Conservation (phyloP, 139 green algal species). For the Yamagishiella unicocca region DNA sequence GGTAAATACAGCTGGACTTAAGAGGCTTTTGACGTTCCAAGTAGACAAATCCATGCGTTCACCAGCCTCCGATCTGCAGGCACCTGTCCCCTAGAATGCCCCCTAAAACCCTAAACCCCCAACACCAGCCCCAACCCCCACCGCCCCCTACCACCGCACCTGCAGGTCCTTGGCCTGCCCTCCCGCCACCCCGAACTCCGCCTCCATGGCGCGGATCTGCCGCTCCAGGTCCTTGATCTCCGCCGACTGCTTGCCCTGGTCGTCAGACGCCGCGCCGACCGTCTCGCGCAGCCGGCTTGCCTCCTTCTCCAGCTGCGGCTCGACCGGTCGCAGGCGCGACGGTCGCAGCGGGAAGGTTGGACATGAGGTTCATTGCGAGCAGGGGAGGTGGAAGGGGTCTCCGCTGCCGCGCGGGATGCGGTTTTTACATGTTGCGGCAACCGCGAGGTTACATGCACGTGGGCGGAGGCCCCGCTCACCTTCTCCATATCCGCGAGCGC, state of each 20-base stretch:
- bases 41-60: too few species aligned
- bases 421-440: too few species aligned
- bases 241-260: neutral
- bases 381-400: neutral
- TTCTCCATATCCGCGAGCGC: constrained; percentile 72
- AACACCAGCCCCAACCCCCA: neutral
- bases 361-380: too few species aligned
- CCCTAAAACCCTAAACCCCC: too few species aligned
- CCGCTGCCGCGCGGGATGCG: too few species aligned
- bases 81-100: too few species aligned
- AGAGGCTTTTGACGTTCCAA: too few species aligned
- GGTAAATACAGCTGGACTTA: too few species aligned
- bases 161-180: constrained; percentile 19
- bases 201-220: constrained; percentile 53
- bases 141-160: neutral
- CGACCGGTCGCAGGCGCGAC: neutral
- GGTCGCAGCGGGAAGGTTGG: too few species aligned
- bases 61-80: too few species aligned
- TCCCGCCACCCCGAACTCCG: constrained; percentile 49
- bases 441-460: too few species aligned
- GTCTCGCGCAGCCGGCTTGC: constrained; percentile 2
- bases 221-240: constrained; percentile 60
- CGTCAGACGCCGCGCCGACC: neutral
- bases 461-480: constrained; percentile 71
- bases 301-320: constrained; percentile 27